A percentile compares a stretch with the other conserved stretches of the same genome.
These are phyloP conservation scores for Blastocystis sp. DNA, from an alignment of 352 stramenopile genomes.

Conservation along the genomic window DNA sequence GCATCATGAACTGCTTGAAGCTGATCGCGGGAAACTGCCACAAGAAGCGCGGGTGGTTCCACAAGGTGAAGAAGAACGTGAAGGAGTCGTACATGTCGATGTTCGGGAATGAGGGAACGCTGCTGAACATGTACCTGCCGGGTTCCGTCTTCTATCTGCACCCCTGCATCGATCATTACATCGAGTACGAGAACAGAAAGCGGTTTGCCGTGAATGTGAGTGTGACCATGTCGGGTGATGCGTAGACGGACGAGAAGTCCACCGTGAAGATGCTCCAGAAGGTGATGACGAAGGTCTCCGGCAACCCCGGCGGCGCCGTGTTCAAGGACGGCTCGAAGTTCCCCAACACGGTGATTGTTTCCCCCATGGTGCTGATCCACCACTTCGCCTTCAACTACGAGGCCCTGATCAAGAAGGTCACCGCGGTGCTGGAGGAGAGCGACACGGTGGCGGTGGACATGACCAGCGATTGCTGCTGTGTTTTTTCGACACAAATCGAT, in stretches of 20 bases:
- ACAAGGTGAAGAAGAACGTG: neutral
- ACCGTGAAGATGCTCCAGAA: neutral
- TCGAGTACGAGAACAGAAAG: constrained; percentile 33
- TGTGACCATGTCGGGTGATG: neutral
- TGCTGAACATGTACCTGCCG: constrained; percentile 48
- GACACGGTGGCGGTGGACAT: neutral
- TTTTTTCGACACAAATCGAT: neutral
- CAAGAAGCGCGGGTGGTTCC: constrained; percentile 19
- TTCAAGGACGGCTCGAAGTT: constrained; percentile 39
- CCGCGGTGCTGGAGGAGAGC: neutral
- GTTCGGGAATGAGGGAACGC: neutral
- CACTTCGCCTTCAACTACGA: constrained; percentile 67
- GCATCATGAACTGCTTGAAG: neutral
- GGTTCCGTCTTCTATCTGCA: constrained; percentile 33
- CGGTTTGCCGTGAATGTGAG: constrained; percentile 11
- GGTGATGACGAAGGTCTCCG: neutral
- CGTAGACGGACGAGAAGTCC: constrained; percentile 39
- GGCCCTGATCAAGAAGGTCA: constrained; percentile 3
- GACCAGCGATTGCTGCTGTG: neutral
- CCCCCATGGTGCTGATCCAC: constrained; percentile 49
- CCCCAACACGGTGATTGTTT: constrained; percentile 24
- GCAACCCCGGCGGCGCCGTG: neutral
- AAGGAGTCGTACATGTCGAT: neutral
- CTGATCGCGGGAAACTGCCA: constrained; percentile 35
- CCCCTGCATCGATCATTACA: constrained; percentile 37